A percentile compares a stretch with the other conserved stretches of the same genome.
These are phyloP conservation scores for Spongospora subterranea DNA, from an alignment of 208 protist species.

Conservation along the genomic window DNA sequence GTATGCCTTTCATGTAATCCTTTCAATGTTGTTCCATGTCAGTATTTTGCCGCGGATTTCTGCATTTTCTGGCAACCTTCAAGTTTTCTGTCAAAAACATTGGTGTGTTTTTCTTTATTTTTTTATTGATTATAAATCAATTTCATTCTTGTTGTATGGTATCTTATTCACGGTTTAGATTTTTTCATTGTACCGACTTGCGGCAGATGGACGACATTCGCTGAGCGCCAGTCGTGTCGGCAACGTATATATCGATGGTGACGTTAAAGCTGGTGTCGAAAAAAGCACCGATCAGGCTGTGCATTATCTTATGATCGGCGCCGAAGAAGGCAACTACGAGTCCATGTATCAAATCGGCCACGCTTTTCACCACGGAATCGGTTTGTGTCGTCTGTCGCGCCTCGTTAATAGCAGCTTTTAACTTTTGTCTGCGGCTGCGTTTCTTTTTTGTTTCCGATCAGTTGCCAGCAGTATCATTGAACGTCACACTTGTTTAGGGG, in stretches of 20 bases:
- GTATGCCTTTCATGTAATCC: not conserved
- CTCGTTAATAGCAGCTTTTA: too few species aligned
- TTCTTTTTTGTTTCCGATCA: too few species aligned
- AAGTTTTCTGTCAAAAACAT: not conserved
- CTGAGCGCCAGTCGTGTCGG: not conserved
- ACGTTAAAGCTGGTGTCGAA: not conserved
- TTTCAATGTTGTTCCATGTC: not conserved
- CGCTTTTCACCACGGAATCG: slow-evolving; percentile 32
- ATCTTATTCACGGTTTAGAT: too few species aligned
- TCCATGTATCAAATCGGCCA: slow-evolving; percentile 31
- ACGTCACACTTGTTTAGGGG: not conserved
- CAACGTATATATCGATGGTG: slow-evolving; percentile 44
- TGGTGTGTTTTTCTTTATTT: too few species aligned
- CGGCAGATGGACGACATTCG: not conserved
- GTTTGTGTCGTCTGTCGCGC: not conserved
- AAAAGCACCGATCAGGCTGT: not conserved
- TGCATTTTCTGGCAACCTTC: not conserved
- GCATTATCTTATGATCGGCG: slow-evolving; percentile 36
- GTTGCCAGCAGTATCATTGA: too few species aligned
- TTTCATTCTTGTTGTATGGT: too few species aligned
- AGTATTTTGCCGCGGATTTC: not conserved
- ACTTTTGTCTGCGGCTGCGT: not conserved
- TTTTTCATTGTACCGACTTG: not conserved
- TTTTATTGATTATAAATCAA: too few species aligned
- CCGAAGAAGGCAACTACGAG: slow-evolving; percentile 44